Evolutionary conservation across 2,329 filamentous ascomycete genomes (phyloP).

Genomic region (Fusarium fujikuroi): DNA sequence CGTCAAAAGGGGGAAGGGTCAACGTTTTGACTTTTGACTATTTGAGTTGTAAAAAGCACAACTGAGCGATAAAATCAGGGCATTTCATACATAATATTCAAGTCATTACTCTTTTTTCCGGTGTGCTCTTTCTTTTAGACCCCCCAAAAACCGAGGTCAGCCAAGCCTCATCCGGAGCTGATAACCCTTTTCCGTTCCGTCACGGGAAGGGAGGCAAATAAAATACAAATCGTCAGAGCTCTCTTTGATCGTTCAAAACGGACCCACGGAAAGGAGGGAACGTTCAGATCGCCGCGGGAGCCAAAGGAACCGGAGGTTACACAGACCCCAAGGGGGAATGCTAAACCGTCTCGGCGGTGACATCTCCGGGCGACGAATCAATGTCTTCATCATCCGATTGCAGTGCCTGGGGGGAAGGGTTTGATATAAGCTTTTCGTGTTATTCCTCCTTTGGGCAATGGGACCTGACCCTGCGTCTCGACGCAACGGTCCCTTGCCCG

Average conservation of each 20-base stretch:
- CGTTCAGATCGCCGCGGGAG: conserved; percentile 54
- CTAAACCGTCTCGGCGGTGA: conserved; percentile 45
- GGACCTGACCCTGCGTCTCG: not conserved
- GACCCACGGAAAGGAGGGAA: conserved; percentile 22
- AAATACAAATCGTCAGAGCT: conserved; percentile 49
- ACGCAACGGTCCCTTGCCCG: conserved; percentile 10
- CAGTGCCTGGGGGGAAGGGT: not conserved
- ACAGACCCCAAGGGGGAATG: conserved; percentile 12
- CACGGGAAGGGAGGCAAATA: not conserved
- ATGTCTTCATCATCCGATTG: conserved; percentile 62
- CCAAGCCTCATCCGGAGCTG: conserved; percentile 1
- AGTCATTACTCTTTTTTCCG: conserved; percentile 12
- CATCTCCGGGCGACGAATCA: conserved; percentile 46
- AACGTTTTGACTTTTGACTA: conserved; percentile 12
- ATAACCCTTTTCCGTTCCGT: not conserved
- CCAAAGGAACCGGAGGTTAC: conserved; percentile 25
- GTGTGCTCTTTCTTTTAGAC: not conserved
- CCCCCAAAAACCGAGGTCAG: not conserved
- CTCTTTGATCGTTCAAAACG: conserved; percentile 68
- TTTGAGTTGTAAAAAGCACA: conserved; percentile 9
- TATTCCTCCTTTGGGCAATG: not conserved
- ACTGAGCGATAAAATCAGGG: conserved; percentile 8
- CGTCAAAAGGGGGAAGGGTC: conserved; percentile 7
- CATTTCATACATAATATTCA: conserved; percentile 32
- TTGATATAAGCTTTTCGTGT: conserved; percentile 8